A percentile compares a stretch with the other conserved stretches of the same genome.
Conservation (phyloP, 1,139 yeast genomes). For the Geotrichum klebahnii region DNA sequence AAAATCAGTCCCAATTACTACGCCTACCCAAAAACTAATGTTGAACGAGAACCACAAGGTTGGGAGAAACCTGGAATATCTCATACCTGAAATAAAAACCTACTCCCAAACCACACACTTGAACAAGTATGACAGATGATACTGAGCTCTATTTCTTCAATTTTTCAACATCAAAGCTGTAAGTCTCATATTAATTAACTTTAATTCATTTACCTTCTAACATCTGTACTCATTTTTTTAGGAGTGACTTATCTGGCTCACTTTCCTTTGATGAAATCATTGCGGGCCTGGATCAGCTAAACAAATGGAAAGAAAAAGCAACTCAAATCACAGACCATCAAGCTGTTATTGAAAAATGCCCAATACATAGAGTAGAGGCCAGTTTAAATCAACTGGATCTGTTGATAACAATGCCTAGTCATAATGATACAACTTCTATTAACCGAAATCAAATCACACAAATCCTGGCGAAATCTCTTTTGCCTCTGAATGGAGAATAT, state of each 20-base stretch:
- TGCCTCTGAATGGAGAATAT: slow-evolving; percentile 28
- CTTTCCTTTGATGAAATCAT: slow-evolving; percentile 4
- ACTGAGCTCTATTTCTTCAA: slow-evolving; percentile 17
- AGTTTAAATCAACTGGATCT: slow-evolving; percentile 16
- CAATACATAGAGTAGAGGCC: slow-evolving; percentile 7
- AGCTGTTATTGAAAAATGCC: not conserved
- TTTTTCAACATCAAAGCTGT: slow-evolving; percentile 11
- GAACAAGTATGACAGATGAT: slow-evolving; percentile 7
- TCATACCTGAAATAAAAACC: too few relatives aligned
- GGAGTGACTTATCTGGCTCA: slow-evolving; percentile 5
- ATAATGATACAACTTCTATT: not conserved
- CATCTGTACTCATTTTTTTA: not conserved
- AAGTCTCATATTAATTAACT: not conserved
- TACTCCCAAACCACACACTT: slow-evolving; percentile 1
- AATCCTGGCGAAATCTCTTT: slow-evolving; percentile 17
- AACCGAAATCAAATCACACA: not conserved
- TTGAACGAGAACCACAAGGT: too few relatives aligned
- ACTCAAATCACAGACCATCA: not conserved
- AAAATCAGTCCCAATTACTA: too few relatives aligned
- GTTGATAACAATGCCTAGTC: not conserved
- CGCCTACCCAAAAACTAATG: too few relatives aligned
- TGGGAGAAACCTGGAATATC: too few relatives aligned
- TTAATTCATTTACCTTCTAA: not conserved
- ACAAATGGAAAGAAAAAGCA: slow-evolving; percentile 9
- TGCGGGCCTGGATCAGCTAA: slow-evolving; percentile 2